A percentile compares a stretch with the other conserved stretches of the same genome.
Evolutionary conservation across 176 grass and related monocot genomes (phyloP).

Genomic region (Musa acuminata): DNA sequence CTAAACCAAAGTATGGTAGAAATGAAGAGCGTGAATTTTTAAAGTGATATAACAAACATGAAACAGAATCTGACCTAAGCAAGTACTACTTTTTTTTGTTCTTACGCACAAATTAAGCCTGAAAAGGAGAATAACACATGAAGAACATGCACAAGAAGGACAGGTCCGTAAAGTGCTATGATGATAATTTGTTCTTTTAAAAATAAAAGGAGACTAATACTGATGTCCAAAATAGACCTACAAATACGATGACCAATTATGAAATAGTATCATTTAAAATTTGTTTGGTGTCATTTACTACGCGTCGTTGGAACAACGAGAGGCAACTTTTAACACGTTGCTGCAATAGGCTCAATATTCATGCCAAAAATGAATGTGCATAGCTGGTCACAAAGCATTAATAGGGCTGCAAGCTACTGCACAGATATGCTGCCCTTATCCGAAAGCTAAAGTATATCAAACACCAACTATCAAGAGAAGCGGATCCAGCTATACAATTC

Average conservation of each 20-base stretch:
- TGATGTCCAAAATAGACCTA: neutral
- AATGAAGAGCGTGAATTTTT: neutral
- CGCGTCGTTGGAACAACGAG: too few relatives aligned
- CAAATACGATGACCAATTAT: neutral
- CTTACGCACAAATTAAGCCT: neutral
- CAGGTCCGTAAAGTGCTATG: too few relatives aligned
- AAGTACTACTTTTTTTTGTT: too few relatives aligned
- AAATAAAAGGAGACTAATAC: neutral
- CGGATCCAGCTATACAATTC: neutral
- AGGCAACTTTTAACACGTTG: neutral
- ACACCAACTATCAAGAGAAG: neutral
- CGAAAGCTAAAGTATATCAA: neutral
- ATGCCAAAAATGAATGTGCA: neutral
- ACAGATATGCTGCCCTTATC: neutral
- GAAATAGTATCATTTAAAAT: neutral
- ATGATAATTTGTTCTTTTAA: too few relatives aligned
- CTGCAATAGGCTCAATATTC: neutral
- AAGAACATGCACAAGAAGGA: neutral
- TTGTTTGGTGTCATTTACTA: neutral
- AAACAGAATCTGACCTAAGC: too few relatives aligned
- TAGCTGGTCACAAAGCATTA: neutral
- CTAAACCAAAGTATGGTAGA: neutral
- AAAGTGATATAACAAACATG: neutral
- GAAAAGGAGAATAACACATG: neutral
- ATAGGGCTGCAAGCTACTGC: neutral